Base-by-base conservation (phyloP, 1,284 basidiomycete genomes). In the Trametes versicolor region DNA sequence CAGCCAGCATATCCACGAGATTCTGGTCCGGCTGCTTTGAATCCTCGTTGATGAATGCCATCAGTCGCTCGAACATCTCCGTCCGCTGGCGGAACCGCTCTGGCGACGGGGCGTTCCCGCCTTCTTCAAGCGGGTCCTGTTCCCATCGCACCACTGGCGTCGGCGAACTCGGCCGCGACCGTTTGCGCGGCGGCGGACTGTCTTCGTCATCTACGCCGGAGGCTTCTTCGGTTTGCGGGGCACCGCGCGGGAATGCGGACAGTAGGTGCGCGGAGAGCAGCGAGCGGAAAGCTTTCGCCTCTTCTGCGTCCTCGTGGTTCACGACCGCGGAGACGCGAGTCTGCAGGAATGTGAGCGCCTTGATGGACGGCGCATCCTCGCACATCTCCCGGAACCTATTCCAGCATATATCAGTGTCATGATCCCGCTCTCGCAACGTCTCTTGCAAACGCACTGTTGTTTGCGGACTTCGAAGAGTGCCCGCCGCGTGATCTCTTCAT, bases 341-440 rank as follows among this genome's bases (percentile, higher is more conserved):
- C 74, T 91, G 90, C 21, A 94, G 79, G 76, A 92, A 94, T 17
- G 80, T 81, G 27, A 94, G 81, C 0, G 92, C 90, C 69, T 87
- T 85, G n/a, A 91, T 82, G 0, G 88, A 80, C 2, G 87, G 76
- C n/a, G 77, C 79, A 45, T 87, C 85, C 73, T 87, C 85, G 73
- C 91, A 93, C 83, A 93, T 87, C 73, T 94, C 92, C 25, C 88
- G 85, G 77, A 94, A 94, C 69, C 92, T 94, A 66, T 23, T 6
- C 41, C 5, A 41, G 34, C 29, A 52, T 17, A n/a, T 7, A 17
- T 43, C 17, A 32, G 48, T 7, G n/a, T n/a, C n/a, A n/a, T n/a
- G n/a, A n/a, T n/a, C n/a, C n/a, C n/a, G n/a, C n/a, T n/a, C 10
- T 6, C 25, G 23, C 27, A 49, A 7, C 6, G 15, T 27, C 12